phyloP scores from a whole-genome alignment of 345 rosid species.

The Arabis alpina region DNA sequence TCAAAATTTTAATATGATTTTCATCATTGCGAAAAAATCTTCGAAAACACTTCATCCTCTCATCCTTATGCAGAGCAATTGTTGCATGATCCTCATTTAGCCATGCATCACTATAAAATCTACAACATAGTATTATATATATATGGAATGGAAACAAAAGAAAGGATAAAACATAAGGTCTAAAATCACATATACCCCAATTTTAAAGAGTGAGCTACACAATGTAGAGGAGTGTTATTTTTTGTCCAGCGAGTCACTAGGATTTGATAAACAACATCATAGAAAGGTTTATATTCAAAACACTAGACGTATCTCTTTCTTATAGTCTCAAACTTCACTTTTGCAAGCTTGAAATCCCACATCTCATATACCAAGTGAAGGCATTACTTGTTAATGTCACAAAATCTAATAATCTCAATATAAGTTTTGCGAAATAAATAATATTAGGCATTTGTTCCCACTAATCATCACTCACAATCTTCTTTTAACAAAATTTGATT shows the following conservation, averaged over 20 bases:
- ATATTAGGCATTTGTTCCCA: background rate
- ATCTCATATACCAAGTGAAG: too few species aligned
- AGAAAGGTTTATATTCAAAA: background rate
- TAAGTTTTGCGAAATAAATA: background rate
- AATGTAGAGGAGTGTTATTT: background rate
- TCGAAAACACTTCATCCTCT: background rate
- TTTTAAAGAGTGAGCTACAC: background rate
- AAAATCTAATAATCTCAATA: background rate
- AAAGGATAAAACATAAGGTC: background rate
- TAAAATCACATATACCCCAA: background rate
- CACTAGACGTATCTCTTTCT: background rate
- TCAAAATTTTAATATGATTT: too few species aligned
- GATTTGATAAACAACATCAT: background rate
- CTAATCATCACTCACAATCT: background rate
- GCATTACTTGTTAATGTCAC: background rate
- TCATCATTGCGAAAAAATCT: too few species aligned
- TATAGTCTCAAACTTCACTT: background rate
- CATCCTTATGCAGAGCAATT: background rate
- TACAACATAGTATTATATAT: background rate
- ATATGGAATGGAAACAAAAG: background rate
- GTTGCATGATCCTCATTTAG: too few species aligned
- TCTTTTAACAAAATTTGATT: background rate
- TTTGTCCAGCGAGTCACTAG: background rate
- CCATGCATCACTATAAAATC: background rate
- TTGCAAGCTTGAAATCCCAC: too few species aligned